Evolutionary conservation across 257 asterid species (phyloP).

Genomic region (Rubia yunnanensis): DNA sequence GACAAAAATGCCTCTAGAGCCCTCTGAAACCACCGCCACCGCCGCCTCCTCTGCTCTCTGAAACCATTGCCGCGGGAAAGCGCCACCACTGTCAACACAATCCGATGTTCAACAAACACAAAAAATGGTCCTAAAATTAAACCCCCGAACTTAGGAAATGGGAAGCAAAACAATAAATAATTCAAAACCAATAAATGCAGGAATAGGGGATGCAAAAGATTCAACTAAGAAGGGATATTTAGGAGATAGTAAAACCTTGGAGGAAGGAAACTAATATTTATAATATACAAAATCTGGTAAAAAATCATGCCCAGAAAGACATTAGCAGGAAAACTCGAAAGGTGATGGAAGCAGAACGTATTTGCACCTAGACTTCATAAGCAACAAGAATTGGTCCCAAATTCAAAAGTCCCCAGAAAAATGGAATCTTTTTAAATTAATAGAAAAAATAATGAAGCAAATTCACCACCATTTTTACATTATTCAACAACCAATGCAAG

Average conservation of each 20-base stretch:
- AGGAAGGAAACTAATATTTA: neutral
- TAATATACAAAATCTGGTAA: neutral
- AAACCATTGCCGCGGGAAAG: no score
- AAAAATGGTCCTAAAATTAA: no score
- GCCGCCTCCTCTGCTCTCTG: no score
- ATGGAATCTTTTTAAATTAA: neutral
- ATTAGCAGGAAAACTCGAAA: neutral
- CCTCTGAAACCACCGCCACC: no score
- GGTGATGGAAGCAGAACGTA: neutral
- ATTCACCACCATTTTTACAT: no score
- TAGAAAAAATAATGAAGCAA: no score
- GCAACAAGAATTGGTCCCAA: neutral
- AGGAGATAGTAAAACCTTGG: neutral
- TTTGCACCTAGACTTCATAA: conserved; percentile 7
- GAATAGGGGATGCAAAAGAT: neutral
- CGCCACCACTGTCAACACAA: no score
- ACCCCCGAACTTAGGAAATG: neutral
- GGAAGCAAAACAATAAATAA: neutral
- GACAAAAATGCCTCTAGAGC: no score
- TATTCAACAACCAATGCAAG: no score
- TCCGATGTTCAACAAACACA: conserved; percentile 6
- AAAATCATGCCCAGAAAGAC: neutral
- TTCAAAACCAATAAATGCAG: neutral
- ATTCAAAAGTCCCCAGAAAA: neutral
- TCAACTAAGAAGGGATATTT: neutral